Evolutionary conservation across 495 filamentous ascomycete species (phyloP).

Genomic region (Tuber brumale): DNA sequence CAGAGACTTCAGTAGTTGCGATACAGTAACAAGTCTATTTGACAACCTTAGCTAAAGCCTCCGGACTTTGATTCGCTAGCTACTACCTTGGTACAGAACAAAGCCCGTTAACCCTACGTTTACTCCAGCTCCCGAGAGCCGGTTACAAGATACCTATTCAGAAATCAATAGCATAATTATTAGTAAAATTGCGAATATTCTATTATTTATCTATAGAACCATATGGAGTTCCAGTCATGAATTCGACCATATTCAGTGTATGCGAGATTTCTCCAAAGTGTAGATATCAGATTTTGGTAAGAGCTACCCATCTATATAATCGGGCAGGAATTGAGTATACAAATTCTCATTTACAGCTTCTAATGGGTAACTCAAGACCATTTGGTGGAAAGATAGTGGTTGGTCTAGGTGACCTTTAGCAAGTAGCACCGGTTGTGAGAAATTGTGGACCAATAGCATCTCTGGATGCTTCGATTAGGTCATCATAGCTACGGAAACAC

Average conservation of each 20-base stretch:
- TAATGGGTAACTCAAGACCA: constrained; percentile 2
- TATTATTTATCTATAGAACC: background rate
- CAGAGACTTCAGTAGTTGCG: too few species aligned
- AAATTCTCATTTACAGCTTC: background rate
- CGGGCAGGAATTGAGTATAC: constrained; percentile 8
- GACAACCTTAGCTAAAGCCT: too few species aligned
- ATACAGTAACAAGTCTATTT: too few species aligned
- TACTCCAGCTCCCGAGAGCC: too few species aligned
- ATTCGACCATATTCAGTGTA: background rate
- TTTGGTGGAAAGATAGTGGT: constrained; percentile 23
- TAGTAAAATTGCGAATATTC: too few species aligned
- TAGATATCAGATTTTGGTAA: background rate
- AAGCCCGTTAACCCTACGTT: too few species aligned
- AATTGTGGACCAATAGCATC: background rate
- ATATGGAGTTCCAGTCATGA: background rate
- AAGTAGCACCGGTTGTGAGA: constrained; percentile 23
- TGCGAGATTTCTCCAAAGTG: background rate
- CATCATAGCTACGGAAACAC: background rate
- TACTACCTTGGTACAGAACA: too few species aligned
- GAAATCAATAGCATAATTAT: too few species aligned
- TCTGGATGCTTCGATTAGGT: background rate
- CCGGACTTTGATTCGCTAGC: too few species aligned
- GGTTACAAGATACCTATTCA: too few species aligned
- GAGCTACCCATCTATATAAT: background rate
- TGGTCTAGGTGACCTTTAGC: constrained; percentile 15